phyloP scores from a whole-genome alignment of 306 rosid genomes.

The Sicyos edulis region DNA sequence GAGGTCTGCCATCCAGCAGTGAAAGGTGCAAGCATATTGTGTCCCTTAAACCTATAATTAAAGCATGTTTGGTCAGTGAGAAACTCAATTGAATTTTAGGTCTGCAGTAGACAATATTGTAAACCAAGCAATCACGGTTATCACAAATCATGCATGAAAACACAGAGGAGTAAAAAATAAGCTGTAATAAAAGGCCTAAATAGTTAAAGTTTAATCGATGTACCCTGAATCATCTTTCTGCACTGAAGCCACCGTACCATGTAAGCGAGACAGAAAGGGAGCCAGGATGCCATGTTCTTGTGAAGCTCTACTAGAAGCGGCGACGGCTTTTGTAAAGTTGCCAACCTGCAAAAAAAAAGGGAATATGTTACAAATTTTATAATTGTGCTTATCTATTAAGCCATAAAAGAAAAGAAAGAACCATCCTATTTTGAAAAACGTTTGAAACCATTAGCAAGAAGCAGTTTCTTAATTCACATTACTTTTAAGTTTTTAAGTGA shows the following conservation, averaged over 20 bases:
- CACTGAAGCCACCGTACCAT: slow-evolving; percentile 44
- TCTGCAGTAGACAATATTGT: background rate
- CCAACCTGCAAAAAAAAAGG: slow-evolving; percentile 36
- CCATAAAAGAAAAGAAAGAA: too few species aligned
- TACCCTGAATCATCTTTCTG: slow-evolving; percentile 56
- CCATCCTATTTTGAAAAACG: too few species aligned
- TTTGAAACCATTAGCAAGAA: background rate
- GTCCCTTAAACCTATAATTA: slow-evolving; percentile 63
- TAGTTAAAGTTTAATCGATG: background rate
- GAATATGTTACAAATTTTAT: background rate
- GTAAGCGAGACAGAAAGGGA: slow-evolving; percentile 42
- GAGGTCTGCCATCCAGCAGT: slow-evolving; percentile 78
- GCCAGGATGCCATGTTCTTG: slow-evolving; percentile 34
- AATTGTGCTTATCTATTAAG: too few species aligned
- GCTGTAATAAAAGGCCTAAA: background rate
- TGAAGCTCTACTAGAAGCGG: slow-evolving; percentile 31
- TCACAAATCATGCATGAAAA: background rate
- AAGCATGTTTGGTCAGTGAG: slow-evolving; percentile 18
- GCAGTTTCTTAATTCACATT: too few species aligned
- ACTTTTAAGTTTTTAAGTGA: too few species aligned
- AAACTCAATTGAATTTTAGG: slow-evolving; percentile 1
- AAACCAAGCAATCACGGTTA: background rate
- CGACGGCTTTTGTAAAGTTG: slow-evolving; percentile 38
- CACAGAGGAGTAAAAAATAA: background rate
- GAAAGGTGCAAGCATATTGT: slow-evolving; percentile 97